Percentiles rank a stretch among this genome's conserved stretches.
Conservation (phyloP, 164 flowering plant species). For the Sextonia rubra region DNA sequence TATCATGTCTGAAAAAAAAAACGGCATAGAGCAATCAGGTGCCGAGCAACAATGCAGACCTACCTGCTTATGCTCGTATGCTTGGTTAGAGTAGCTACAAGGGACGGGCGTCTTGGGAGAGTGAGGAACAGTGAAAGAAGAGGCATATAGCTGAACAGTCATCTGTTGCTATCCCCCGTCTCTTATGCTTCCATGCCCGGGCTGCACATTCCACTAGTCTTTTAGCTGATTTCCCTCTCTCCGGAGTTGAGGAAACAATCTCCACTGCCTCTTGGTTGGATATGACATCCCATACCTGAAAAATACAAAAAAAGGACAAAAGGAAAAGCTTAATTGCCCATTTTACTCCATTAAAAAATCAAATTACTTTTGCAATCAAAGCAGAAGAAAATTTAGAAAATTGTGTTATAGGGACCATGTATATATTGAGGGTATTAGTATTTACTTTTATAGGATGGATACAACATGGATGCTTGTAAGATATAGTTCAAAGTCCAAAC, state of each 20-base stretch:
- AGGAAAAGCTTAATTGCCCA: not conserved
- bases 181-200: slow-evolving; percentile 72
- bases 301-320: not conserved
- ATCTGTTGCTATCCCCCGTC: slow-evolving; percentile 64
- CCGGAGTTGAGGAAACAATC: slow-evolving; percentile 60
- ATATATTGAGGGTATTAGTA: not conserved
- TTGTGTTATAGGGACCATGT: not conserved
- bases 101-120: slow-evolving; percentile 13
- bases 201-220: slow-evolving; percentile 62
- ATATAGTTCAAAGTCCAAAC: not conserved
- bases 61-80: slow-evolving; percentile 1
- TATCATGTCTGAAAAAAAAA: no score
- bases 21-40: not conserved
- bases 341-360: not conserved
- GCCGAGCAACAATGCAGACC: not conserved
- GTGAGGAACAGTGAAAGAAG: slow-evolving; percentile 53
- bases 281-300: slow-evolving; percentile 92
- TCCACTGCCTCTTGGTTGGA: slow-evolving; percentile 86
- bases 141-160: slow-evolving; percentile 91
- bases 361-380: not conserved
- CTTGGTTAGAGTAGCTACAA: slow-evolving; percentile 2
- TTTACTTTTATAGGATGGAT: no score
- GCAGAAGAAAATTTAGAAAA: not conserved
- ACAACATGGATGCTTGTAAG: not conserved
- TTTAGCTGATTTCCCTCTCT: slow-evolving; percentile 67